Conservation (phyloP, 495 filamentous ascomycete genomes). For the Xylaria castorea region DNA sequence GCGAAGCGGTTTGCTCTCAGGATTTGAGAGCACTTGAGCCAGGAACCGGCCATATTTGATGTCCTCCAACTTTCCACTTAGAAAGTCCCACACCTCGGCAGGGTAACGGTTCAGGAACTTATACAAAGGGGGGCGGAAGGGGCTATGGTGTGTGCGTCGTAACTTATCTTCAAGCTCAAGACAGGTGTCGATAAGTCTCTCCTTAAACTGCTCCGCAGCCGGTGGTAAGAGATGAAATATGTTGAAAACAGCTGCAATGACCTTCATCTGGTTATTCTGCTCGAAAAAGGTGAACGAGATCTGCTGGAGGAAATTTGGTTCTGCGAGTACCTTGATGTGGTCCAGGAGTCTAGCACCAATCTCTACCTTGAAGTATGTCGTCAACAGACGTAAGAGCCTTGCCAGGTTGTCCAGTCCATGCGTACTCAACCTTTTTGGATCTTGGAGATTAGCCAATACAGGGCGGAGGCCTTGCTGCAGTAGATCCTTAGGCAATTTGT, state of each 20-base stretch:
- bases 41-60: conserved; percentile 92
- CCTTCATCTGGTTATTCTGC: conserved; percentile 87
- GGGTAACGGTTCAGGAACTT: conserved; percentile 94
- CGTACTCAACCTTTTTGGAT: conserved; percentile 87
- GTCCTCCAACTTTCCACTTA: conserved; percentile 76
- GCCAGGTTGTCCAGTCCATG: conserved; percentile 91
- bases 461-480: conserved; percentile 93
- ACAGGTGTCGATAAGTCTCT: conserved; percentile 84
- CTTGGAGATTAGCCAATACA: conserved; percentile 93
- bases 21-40: conserved; percentile 82
- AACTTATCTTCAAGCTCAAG: conserved; percentile 86
- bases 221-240: conserved; percentile 94
- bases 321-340: conserved; percentile 90
- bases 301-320: conserved; percentile 78
- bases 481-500: conserved; percentile 93
- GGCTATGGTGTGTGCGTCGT: conserved; percentile 88
- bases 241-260: conserved; percentile 91
- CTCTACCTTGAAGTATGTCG: conserved; percentile 99
- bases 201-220: conserved; percentile 88
- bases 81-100: conserved; percentile 81
- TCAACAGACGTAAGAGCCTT: conserved; percentile 84
- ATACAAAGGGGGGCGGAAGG: conserved; percentile 90
- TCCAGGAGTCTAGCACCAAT: conserved; percentile 90
- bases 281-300: conserved; percentile 94
- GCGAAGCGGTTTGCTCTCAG: conserved; percentile 75